A percentile compares a stretch with the other conserved stretches of the same genome.
Evolutionary conservation across 768 basidiomycete genomes (phyloP).

Genomic region (Collybia mongolica): DNA sequence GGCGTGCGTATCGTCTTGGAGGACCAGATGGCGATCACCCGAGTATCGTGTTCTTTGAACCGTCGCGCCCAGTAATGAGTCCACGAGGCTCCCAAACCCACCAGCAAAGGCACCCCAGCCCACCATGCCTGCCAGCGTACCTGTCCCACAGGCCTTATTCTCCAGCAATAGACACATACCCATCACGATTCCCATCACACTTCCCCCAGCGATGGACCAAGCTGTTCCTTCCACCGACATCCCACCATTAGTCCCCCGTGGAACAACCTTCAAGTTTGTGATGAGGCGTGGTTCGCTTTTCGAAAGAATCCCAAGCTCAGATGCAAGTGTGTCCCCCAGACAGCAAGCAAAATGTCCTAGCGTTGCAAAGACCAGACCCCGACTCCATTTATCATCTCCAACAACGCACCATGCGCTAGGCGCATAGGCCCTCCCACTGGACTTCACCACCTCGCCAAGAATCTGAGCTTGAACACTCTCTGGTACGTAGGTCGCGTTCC

Average conservation of each 20-base stretch:
- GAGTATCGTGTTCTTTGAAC: constrained; percentile 81
- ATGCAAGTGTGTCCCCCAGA: constrained; percentile 89
- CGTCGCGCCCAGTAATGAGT: constrained; percentile 86
- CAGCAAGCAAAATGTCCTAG: constrained; percentile 90
- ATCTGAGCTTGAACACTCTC: constrained; percentile 35
- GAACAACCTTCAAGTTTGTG: constrained; percentile 73
- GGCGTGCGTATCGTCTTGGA: constrained; percentile 49
- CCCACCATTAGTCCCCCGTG: constrained; percentile 90
- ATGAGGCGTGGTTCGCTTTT: constrained; percentile 66
- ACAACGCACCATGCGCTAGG: constrained; percentile 62
- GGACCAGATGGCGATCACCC: constrained; percentile 53
- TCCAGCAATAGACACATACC: constrained; percentile 58
- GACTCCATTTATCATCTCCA: constrained; percentile 53
- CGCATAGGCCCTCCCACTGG: constrained; percentile 30
- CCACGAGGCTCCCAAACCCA: constrained; percentile 80
- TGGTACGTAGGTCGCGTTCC: constrained; percentile 61
- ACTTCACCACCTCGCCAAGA: constrained; percentile 19
- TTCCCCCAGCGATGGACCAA: constrained; percentile 72
- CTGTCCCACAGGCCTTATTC: constrained; percentile 49
- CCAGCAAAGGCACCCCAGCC: constrained; percentile 68
- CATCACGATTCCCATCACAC: constrained; percentile 65
- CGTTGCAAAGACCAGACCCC: constrained; percentile 58
- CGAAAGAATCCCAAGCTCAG: constrained; percentile 89
- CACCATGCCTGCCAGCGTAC: constrained; percentile 44
- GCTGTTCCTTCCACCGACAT: constrained; percentile 75